Conservation (phyloP, 2,329 filamentous ascomycete genomes). For the Bipolaris cookei region DNA sequence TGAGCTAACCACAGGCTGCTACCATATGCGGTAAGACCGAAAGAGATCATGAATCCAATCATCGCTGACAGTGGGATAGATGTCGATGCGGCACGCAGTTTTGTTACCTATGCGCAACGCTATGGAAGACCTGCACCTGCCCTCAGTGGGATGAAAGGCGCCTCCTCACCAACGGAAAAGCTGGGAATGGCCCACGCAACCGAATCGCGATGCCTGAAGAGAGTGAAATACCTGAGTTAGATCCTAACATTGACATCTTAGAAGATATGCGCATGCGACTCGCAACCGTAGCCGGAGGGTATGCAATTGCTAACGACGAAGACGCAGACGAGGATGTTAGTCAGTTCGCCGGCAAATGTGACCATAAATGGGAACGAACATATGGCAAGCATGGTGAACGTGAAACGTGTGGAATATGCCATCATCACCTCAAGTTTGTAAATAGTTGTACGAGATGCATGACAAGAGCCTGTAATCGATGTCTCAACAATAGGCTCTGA, state of each 20-base stretch:
- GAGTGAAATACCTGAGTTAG: slow-evolving; percentile 18
- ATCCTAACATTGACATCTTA: no score
- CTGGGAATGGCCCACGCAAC: slow-evolving; percentile 1
- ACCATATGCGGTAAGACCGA: slow-evolving; percentile 22
- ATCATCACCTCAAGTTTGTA: not conserved
- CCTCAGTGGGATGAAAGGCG: not conserved
- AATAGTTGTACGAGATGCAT: not conserved
- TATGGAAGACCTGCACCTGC: slow-evolving; percentile 26
- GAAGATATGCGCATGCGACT: slow-evolving; percentile 21
- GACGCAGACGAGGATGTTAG: slow-evolving; percentile 2
- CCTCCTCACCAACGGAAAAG: not conserved
- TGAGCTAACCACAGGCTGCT: slow-evolving; percentile 18
- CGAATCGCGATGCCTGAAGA: slow-evolving; percentile 24
- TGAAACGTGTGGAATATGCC: not conserved
- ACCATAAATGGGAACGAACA: not conserved
- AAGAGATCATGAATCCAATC: not conserved
- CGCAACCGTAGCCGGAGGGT: slow-evolving; percentile 21
- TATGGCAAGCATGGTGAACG: not conserved
- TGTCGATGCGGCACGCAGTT: slow-evolving; percentile 68
- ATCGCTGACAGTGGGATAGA: not conserved
- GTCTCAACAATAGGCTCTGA: not conserved
- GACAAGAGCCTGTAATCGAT: not conserved
- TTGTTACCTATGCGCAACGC: slow-evolving; percentile 69
- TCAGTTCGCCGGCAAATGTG: not conserved
- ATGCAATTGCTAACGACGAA: slow-evolving; percentile 13